These are phyloP conservation scores for Ganoderma sinense DNA, from an alignment of 1,284 basidiomycete genomes.

Conservation along the genomic window DNA sequence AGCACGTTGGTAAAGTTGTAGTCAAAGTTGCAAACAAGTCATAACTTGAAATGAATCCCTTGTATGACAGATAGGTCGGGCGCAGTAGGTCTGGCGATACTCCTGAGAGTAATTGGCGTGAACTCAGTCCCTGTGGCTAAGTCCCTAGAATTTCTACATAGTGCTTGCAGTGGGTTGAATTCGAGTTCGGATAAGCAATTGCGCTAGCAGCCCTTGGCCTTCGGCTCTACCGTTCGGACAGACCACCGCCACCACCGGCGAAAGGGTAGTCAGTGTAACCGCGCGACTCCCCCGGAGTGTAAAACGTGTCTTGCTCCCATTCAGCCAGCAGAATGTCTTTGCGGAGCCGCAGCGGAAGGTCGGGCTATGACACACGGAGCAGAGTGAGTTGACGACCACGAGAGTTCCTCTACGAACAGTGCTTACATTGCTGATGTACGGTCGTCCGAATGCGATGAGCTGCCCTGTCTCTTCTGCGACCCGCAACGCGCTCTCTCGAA, in stretches of 20 bases:
- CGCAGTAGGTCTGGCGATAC: too few relatives aligned
- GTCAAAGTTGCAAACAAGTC: constrained; percentile 29
- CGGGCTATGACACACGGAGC: constrained; percentile 46
- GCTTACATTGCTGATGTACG: constrained; percentile 52
- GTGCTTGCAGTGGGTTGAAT: too few relatives aligned
- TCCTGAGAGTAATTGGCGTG: too few relatives aligned
- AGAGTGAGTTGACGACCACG: background rate
- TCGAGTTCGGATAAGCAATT: too few relatives aligned
- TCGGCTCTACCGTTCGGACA: background rate
- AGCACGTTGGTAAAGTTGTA: constrained; percentile 39
- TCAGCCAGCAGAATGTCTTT: constrained; percentile 37
- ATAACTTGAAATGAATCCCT: too few relatives aligned
- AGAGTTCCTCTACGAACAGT: background rate
- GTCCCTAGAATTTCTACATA: too few relatives aligned
- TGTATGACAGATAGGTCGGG: too few relatives aligned
- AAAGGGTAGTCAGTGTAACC: constrained; percentile 42
- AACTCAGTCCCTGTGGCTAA: too few relatives aligned
- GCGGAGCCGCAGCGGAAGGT: constrained; percentile 50
- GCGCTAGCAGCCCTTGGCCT: background rate
- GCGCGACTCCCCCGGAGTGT: constrained; percentile 31
- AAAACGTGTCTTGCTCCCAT: constrained; percentile 36
- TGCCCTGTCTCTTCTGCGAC: constrained; percentile 42
- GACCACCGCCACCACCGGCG: background rate
- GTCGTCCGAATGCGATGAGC: constrained; percentile 54
- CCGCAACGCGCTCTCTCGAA: constrained; percentile 32